These are phyloP conservation scores for Eimeria sp. DNA, from an alignment of 169 alveolate species.

Conservation along the genomic window DNA sequence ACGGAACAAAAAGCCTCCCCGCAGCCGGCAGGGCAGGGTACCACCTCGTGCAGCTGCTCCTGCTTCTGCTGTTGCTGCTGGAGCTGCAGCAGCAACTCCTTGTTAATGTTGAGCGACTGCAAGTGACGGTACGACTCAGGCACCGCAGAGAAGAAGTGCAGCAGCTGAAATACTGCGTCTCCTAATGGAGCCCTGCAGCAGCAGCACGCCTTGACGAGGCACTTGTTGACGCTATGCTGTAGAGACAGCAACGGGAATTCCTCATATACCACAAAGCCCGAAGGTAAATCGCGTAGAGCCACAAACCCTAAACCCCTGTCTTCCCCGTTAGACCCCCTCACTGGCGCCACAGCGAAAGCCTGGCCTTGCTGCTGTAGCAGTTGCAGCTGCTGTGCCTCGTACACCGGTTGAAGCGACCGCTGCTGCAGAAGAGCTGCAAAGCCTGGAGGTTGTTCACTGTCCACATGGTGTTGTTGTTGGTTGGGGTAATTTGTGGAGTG, in stretches of 20 bases:
- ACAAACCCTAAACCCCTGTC: constrained; percentile 60
- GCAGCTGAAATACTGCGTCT: constrained; percentile 21
- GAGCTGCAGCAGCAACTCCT: constrained; percentile 10
- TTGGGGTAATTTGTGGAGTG: neutral
- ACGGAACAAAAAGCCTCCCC: constrained; percentile 54
- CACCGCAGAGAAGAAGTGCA: constrained; percentile 39
- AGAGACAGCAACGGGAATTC: constrained; percentile 30
- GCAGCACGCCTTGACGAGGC: constrained; percentile 57
- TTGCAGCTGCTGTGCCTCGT: constrained; percentile 27
- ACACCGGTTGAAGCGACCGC: constrained; percentile 27
- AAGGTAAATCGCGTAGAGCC: constrained; percentile 31
- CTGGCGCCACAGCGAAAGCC: constrained; percentile 56
- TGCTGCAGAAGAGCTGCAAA: constrained; percentile 46
- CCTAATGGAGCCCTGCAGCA: constrained; percentile 25
- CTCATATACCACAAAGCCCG: constrained; percentile 40
- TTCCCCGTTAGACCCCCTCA: constrained; percentile 18
- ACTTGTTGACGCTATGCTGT: constrained; percentile 51
- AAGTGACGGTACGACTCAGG: constrained; percentile 12
- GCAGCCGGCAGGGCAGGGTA: constrained; percentile 59
- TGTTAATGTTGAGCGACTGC: constrained; percentile 19
- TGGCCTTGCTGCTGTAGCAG: constrained; percentile 53
- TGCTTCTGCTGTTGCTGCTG: constrained; percentile 10
- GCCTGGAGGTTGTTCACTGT: neutral
- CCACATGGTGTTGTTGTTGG: constrained; percentile 12
- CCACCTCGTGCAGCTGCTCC: neutral